These are phyloP conservation scores for Ceratocystis lukuohia DNA, from an alignment of 2,329 filamentous ascomycete genomes.

Conservation along the genomic window DNA sequence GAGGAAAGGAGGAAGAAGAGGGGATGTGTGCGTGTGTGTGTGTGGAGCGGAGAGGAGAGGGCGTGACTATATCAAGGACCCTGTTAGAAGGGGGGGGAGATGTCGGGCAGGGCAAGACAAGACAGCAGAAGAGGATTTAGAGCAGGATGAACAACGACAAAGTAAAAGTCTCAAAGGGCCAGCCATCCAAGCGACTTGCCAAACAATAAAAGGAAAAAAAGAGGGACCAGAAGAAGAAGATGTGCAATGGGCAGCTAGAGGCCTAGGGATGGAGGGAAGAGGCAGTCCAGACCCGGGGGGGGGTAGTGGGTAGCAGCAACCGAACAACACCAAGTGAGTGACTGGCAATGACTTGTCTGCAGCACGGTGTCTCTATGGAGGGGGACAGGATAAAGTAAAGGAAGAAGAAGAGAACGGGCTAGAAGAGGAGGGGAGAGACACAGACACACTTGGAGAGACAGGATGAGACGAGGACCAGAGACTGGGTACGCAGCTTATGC, in stretches of 20 bases:
- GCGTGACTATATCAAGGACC: not conserved
- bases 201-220: slow-evolving; percentile 1
- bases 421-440: not conserved
- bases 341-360: too few relatives aligned
- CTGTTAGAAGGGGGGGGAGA: not conserved
- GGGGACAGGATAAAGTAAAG: not conserved
- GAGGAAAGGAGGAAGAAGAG: not conserved
- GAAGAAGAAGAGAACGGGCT: not conserved
- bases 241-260: not conserved
- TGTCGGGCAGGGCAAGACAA: not conserved
- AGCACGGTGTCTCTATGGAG: not conserved
- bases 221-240: not conserved
- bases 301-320: too few relatives aligned
- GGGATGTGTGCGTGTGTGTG: not conserved
- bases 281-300: not conserved
- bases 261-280: not conserved
- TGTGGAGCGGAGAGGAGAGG: not conserved
- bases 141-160: not conserved
- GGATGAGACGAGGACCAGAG: not conserved
- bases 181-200: not conserved
- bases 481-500: not conserved
- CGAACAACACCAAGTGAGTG: too few relatives aligned
- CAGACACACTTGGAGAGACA: not conserved
- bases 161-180: not conserved
- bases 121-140: not conserved